phyloP scores from a whole-genome alignment of 2,329 filamentous ascomycete species.

The Cryphonectria japonica region DNA sequence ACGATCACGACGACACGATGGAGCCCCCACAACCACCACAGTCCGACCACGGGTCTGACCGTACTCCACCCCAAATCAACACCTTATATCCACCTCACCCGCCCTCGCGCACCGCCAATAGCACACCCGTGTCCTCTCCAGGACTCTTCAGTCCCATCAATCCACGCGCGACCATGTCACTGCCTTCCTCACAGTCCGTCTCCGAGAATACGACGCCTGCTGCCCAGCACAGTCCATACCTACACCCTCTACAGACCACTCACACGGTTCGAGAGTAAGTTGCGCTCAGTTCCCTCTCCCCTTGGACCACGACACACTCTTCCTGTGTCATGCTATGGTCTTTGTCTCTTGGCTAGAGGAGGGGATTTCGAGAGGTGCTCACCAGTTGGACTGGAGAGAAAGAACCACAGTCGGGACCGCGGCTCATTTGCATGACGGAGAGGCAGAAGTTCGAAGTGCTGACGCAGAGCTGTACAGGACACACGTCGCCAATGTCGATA shows the following conservation, averaged over 20 bases:
- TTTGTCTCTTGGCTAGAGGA: neutral
- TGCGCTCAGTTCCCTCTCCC: neutral
- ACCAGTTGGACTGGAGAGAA: neutral
- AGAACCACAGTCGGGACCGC: neutral
- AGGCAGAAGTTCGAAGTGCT: conserved; percentile 1
- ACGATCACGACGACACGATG: conserved; percentile 34
- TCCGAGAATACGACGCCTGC: conserved; percentile 60
- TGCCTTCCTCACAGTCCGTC: conserved; percentile 45
- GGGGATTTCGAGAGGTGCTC: conserved; percentile 1
- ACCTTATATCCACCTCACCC: conserved; percentile 42
- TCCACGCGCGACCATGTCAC: conserved; percentile 46
- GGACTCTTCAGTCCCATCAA: conserved; percentile 62
- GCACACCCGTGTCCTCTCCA: conserved; percentile 63
- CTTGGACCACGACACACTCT: neutral
- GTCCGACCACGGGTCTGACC: conserved; percentile 27
- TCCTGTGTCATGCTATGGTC: neutral
- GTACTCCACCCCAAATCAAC: conserved; percentile 40
- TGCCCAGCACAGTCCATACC: conserved; percentile 59
- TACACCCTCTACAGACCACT: conserved; percentile 69
- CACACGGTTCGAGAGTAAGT: conserved; percentile 78
- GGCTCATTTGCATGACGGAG: neutral
- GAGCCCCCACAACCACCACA: conserved; percentile 35
- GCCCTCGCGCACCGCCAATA: conserved; percentile 54
- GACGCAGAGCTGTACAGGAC: conserved; percentile 59
- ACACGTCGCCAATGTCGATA: conserved; percentile 87